Evolutionary conservation across 2,329 filamentous ascomycete genomes (phyloP), one percentile per base, ranked within the genome.

Genomic region (Clarireedia paspali): DNA sequence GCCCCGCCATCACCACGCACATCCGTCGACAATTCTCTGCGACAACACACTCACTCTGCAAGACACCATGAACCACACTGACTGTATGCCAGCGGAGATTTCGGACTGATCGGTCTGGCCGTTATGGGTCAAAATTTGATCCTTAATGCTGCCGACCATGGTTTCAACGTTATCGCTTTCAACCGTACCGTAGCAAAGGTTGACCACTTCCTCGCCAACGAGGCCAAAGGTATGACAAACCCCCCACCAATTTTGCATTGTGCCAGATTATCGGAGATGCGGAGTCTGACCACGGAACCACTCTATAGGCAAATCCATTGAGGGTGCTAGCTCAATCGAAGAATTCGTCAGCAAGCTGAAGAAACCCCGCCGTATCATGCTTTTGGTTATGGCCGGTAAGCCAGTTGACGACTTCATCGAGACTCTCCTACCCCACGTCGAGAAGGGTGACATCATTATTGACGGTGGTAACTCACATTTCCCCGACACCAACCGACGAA

Each of bases 111-210:
- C 74, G 89, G 89, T 83, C 82, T 94, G 79, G 89, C 89, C 78
- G 89, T 94, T 76, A 94, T 94, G 83, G 83, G 81, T 74, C 87
- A 91, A 80, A 94, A 92, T 79, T 78, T 94, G 76, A 91, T 94
- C 74, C 76, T 94, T 71, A 94, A 94, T 76, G 89, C 87, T 78
- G 89, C 89, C 68, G 89, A 94, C 74, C 84, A 92, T 70, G 88
- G 91, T 71, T 97, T 95, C 84, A 97, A 90, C 73, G 89, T 99
- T 71, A 88, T 92, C 76, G 94, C 92, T 67, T 99, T 88, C 85
- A 99, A 99, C 87, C 89, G 94, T 76, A 99, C 94, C 68, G 89
- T 96, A 68, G 84, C 90, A 77, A 99, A 99, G 85, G 94, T 99
- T 75, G 91, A 97, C 80, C 82, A 82, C 68, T 96, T 96, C 84